A percentile compares a stretch with the other conserved stretches of the same genome.
These are phyloP conservation scores for Adansonia grandidieri DNA, from an alignment of 441 rosid genomes.

Conservation along the genomic window DNA sequence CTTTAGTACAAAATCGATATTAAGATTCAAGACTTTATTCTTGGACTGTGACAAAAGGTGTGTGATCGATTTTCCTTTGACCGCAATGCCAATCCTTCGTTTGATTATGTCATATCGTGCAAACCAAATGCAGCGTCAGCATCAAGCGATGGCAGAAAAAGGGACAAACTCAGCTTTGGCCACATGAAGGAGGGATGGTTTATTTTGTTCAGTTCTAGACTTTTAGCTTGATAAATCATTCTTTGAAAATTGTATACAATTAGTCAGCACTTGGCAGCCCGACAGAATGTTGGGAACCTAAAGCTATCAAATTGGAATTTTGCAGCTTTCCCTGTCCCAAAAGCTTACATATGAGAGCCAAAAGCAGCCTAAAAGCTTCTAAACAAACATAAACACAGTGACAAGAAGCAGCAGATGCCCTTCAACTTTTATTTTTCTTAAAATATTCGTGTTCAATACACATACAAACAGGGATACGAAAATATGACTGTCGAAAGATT, in stretches of 20 bases:
- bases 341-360: constrained; percentile 6
- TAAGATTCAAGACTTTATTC: too few relatives aligned
- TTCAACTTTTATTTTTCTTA: too few relatives aligned
- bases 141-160: too few relatives aligned
- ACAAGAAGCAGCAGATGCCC: background rate
- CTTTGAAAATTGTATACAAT: background rate
- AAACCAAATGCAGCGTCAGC: too few relatives aligned
- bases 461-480: too few relatives aligned
- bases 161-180: background rate
- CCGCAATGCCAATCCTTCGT: too few relatives aligned
- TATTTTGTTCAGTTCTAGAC: background rate
- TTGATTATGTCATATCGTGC: too few relatives aligned
- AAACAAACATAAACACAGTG: background rate
- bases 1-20: too few relatives aligned
- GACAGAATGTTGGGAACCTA: constrained; percentile 13
- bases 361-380: constrained; percentile 27
- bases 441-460: too few relatives aligned
- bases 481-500: too few relatives aligned
- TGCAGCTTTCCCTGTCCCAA: constrained; percentile 23
- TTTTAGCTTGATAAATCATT: background rate
- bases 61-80: too few relatives aligned
- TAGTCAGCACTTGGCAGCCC: background rate
- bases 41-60: too few relatives aligned
- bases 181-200: background rate
- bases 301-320: constrained; percentile 9